Evolutionary conservation across 1,139 yeast genomes (phyloP).

Genomic region (Dujonia santamariae): DNA sequence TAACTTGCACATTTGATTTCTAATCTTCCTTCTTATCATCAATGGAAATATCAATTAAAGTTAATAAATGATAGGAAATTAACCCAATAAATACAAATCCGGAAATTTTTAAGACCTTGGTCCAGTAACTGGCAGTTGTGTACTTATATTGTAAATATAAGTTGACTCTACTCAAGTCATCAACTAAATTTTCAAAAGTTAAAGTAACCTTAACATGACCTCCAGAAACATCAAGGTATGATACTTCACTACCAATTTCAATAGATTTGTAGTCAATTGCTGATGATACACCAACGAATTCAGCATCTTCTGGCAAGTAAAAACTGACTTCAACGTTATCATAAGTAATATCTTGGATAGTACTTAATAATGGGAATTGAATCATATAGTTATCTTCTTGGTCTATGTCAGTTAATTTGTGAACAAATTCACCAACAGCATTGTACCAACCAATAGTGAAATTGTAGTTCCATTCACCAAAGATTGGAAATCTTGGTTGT

Average conservation of each 20-base stretch:
- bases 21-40: constrained; percentile 15
- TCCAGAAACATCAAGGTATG: constrained; percentile 70
- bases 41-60: constrained; percentile 34
- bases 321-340: constrained; percentile 59
- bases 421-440: constrained; percentile 52
- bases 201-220: constrained; percentile 83
- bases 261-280: constrained; percentile 47
- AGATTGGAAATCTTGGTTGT: constrained; percentile 86
- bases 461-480: constrained; percentile 96
- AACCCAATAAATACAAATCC: constrained; percentile 63
- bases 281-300: constrained; percentile 54
- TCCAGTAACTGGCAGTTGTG: constrained; percentile 48
- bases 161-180: constrained; percentile 59
- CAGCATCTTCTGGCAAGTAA: constrained; percentile 87
- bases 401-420: constrained; percentile 27
- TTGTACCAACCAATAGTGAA: constrained; percentile 93
- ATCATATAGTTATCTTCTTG: constrained; percentile 55
- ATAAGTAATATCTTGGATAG: constrained; percentile 68
- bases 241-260: constrained; percentile 43
- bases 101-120: constrained; percentile 68
- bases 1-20: not conserved
- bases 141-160: constrained; percentile 64
- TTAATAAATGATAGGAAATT: constrained; percentile 52
- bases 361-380: constrained; percentile 69
- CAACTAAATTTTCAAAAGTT: constrained; percentile 61